Base-by-base conservation (phyloP, 1,139 yeast species). In the Yamadazyma oceani region DNA sequence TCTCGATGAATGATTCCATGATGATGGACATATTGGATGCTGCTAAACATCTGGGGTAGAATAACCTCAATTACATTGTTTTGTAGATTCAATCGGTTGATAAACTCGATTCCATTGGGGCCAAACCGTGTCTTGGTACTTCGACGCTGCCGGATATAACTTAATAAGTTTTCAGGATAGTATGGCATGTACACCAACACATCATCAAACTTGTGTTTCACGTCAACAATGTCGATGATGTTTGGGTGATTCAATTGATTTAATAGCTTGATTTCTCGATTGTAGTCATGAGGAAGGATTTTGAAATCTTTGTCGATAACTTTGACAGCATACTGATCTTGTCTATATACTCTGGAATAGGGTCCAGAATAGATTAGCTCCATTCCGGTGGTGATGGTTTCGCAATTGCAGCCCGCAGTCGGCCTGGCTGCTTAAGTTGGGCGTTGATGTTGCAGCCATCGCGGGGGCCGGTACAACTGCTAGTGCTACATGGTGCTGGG, bases 1-100 rank as follows among this genome's bases (percentile, higher is more conserved):
- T 90, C 97, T 33, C 97, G 72, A 55, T 90, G 97, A 12, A 90
- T 88, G n/a, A 90, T 73, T 0, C 81, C 81, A 0, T 56, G 46
- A 41, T 82, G 31, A 37, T 66, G 73, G 15, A 67, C 41, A 39
- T 53, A 62, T 24, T 35, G 31, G 12, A 66, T 47, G 1, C 59
- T 58, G 12, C 39, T 43, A 8, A 52, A 43, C 23, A 66, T 37
- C 15, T 53, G 50, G 12, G 25, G 28, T 1, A 64, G 32, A n/a
- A 62, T 58, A 3, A 31, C 27, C 8, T 41, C 43, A 9, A 52
- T 50, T 15, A 45, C 31, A 0, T 43, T 45, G 9, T 35, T 35
- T 1, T 56, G 58, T 25, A 56, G 34, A 26, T 41, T 45, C 37
- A 54, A 57, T 12, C 37, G 31, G 10, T 35, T n/a, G 17, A 42